These are phyloP conservation scores for Fraxinus dipetala DNA, from an alignment of 305 asterid genomes.

Conservation along the genomic window DNA sequence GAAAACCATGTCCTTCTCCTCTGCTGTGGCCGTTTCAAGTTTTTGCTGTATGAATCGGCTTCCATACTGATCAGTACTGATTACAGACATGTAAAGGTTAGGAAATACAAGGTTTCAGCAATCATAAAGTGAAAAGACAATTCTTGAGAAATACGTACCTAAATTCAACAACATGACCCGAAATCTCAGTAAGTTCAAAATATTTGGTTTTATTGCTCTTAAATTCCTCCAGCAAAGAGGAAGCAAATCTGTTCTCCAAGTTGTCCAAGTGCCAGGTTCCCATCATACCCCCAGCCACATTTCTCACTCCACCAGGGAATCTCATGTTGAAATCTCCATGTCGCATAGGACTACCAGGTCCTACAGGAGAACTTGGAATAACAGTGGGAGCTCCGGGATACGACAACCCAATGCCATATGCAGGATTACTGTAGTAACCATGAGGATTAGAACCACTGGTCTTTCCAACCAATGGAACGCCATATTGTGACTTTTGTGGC, in stretches of 20 bases:
- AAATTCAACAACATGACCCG: conserved; percentile 94
- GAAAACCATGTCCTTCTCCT: conserved; percentile 91
- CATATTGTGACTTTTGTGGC: conserved; percentile 79
- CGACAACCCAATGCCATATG: conserved; percentile 71
- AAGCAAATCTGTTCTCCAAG: conserved; percentile 59
- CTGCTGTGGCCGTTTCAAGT: conserved; percentile 88
- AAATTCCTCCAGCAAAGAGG: conserved; percentile 89
- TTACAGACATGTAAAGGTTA: conserved; percentile 15
- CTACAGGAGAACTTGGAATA: conserved; percentile 59
- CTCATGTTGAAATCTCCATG: conserved; percentile 72
- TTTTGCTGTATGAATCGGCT: conserved; percentile 98
- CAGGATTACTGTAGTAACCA: conserved; percentile 79
- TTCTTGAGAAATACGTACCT: conserved; percentile 47
- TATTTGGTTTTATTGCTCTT: conserved; percentile 90
- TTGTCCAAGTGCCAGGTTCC: conserved; percentile 91
- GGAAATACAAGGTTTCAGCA: conserved; percentile 6
- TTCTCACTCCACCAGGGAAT: conserved; percentile 68
- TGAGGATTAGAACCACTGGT: conserved; percentile 60
- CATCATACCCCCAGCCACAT: conserved; percentile 57
- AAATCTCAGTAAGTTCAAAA: conserved; percentile 87
- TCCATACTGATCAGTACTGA: conserved; percentile 96
- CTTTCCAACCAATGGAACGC: conserved; percentile 59
- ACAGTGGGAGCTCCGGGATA: conserved; percentile 89
- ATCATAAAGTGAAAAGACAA: not conserved
- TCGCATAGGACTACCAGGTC: conserved; percentile 90